phyloP scores from a whole-genome alignment of 371 early-diverging fungal species.

The Basidiobolus meristosporus region DNA sequence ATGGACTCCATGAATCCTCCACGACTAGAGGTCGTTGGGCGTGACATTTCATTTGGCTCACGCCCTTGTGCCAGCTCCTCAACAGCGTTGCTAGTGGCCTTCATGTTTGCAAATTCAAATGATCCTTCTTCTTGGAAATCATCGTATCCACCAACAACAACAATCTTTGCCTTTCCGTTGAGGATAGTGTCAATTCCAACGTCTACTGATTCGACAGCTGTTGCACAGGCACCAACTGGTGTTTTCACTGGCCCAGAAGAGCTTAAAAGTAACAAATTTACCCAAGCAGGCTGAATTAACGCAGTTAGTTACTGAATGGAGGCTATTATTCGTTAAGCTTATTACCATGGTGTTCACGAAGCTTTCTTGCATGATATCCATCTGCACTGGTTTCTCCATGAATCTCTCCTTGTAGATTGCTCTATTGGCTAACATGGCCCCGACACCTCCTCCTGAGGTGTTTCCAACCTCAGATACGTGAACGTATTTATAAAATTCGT shows the following conservation, averaged over 20 bases:
- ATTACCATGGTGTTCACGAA: conserved; percentile 80
- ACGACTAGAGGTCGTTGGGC: conserved; percentile 78
- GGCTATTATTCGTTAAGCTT: too few relatives aligned
- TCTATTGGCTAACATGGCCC: conserved; percentile 66
- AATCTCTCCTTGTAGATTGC: conserved; percentile 60
- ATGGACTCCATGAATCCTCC: conserved; percentile 91
- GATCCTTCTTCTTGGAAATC: conserved; percentile 87
- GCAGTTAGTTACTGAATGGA: too few relatives aligned
- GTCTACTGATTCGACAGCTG: conserved; percentile 82
- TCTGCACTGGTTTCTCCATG: conserved; percentile 75
- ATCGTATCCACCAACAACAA: conserved; percentile 88
- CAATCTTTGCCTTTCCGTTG: conserved; percentile 83
- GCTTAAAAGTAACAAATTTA: conserved; percentile 90
- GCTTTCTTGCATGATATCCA: conserved; percentile 86
- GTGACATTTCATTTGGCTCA: conserved; percentile 77
- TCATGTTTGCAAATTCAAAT: conserved; percentile 94
- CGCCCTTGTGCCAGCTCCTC: conserved; percentile 79
- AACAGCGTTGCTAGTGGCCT: conserved; percentile 75
- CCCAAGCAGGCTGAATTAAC: conserved; percentile 54
- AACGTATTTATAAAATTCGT: conserved; percentile 92
- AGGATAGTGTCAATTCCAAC: conserved; percentile 81
- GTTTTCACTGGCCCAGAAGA: conserved; percentile 91
- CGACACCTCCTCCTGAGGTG: conserved; percentile 68
- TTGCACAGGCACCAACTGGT: conserved; percentile 89
- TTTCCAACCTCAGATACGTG: conserved; percentile 94